These are phyloP conservation scores for Immersiella caudata DNA, from an alignment of 495 filamentous ascomycete species.

Conservation along the genomic window DNA sequence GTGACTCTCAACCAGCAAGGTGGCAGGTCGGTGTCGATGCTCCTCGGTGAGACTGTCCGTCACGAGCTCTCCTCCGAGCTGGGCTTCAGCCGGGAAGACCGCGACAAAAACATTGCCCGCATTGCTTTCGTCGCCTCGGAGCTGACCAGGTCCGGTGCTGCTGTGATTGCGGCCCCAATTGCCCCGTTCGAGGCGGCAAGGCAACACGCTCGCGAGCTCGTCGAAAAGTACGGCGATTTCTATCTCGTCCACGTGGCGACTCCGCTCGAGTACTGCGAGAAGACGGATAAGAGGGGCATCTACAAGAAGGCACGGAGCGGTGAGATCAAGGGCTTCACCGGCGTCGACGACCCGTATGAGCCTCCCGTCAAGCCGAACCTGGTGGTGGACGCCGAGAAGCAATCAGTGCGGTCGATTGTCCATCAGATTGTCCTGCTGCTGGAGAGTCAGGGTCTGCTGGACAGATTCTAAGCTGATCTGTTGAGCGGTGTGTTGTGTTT, in stretches of 20 bases:
- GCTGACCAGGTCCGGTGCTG: slow-evolving; percentile 87
- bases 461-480: slow-evolving; percentile 48
- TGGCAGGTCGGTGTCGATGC: slow-evolving; percentile 88
- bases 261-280: slow-evolving; percentile 86
- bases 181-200: slow-evolving; percentile 85
- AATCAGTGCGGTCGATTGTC: slow-evolving; percentile 86
- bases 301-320: slow-evolving; percentile 82
- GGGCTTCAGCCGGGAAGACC: slow-evolving; percentile 91
- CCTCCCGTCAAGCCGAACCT: slow-evolving; percentile 78
- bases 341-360: slow-evolving; percentile 98
- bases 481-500: not conserved
- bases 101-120: slow-evolving; percentile 92
- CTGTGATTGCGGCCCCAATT: slow-evolving; percentile 97
- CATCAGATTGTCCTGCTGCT: slow-evolving; percentile 95
- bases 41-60: slow-evolving; percentile 94
- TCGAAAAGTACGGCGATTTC: slow-evolving; percentile 87
- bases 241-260: slow-evolving; percentile 96
- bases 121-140: slow-evolving; percentile 96
- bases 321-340: slow-evolving; percentile 98
- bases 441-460: slow-evolving; percentile 84
- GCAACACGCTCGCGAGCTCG: slow-evolving; percentile 73
- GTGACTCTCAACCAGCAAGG: slow-evolving; percentile 98
- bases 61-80: slow-evolving; percentile 91
- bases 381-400: slow-evolving; percentile 81
- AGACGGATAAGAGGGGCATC: slow-evolving; percentile 91